phyloP scores from a whole-genome alignment of 2,329 filamentous ascomycete species.

The Trichoderma sp. region DNA sequence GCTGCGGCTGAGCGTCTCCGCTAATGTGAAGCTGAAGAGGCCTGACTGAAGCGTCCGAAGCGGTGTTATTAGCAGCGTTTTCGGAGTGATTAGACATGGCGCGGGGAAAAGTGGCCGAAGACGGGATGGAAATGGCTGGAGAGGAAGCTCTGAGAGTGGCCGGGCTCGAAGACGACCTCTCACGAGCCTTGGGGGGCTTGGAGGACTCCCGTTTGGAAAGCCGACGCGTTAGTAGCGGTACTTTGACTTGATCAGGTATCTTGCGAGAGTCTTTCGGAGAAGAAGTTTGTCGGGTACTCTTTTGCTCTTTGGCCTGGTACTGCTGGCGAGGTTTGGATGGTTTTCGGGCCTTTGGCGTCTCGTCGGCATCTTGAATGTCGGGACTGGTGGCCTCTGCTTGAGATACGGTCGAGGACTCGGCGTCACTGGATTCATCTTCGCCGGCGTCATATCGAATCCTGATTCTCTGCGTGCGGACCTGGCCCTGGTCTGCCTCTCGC shows the following conservation, averaged over 20 bases:
- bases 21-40: background rate
- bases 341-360: slow-evolving; percentile 5
- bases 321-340: background rate
- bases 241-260: background rate
- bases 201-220: background rate
- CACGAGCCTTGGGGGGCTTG: background rate
- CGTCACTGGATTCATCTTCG: slow-evolving; percentile 13
- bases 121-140: slow-evolving; percentile 8
- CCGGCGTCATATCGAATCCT: slow-evolving; percentile 16
- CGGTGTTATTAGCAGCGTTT: background rate
- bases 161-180: slow-evolving; percentile 6
- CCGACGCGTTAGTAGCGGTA: background rate
- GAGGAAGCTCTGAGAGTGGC: background rate
- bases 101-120: slow-evolving; percentile 17
- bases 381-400: background rate
- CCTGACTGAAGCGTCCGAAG: background rate
- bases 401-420: background rate
- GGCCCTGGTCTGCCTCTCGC: background rate
- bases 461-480: background rate
- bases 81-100: background rate
- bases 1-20: background rate
- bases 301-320: background rate
- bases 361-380: background rate
- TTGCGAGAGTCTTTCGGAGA: background rate
- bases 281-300: background rate